These are phyloP conservation scores for Boletus rubropictus DNA, from an alignment of 768 basidiomycete genomes.

Conservation along the genomic window DNA sequence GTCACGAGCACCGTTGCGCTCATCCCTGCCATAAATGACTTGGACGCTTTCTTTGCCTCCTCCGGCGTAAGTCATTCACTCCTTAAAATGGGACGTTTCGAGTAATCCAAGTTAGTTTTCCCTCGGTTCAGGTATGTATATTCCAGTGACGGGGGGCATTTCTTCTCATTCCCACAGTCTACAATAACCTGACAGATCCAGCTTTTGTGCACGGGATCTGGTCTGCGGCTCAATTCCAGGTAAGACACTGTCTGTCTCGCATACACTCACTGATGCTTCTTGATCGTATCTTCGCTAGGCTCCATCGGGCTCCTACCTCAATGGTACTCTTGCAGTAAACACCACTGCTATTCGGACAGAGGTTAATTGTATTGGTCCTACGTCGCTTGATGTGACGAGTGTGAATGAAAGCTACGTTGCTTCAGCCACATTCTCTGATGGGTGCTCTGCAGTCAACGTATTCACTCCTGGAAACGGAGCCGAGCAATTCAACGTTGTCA, in stretches of 20 bases:
- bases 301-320: slow-evolving; percentile 38
- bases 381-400: slow-evolving; percentile 22
- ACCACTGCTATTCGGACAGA: slow-evolving; percentile 44
- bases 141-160: not conserved
- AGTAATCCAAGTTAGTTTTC: slow-evolving; percentile 29
- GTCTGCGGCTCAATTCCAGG: slow-evolving; percentile 51
- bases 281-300: slow-evolving; percentile 30
- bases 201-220: slow-evolving; percentile 49
- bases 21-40: slow-evolving; percentile 35
- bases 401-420: slow-evolving; percentile 32
- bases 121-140: slow-evolving; percentile 23
- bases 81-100: not conserved
- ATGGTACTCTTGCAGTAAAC: slow-evolving; percentile 48
- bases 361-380: slow-evolving; percentile 43
- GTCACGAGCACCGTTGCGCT: slow-evolving; percentile 42
- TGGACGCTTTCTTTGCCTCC: slow-evolving; percentile 55
- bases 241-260: slow-evolving; percentile 20
- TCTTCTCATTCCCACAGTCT: slow-evolving; percentile 17
- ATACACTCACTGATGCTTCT: not conserved
- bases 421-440: slow-evolving; percentile 40
- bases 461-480: slow-evolving; percentile 36
- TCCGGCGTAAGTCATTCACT: slow-evolving; percentile 41
- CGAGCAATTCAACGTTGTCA: slow-evolving; percentile 47
- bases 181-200: slow-evolving; percentile 46
- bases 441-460: slow-evolving; percentile 37